Evolutionary conservation across 2,329 filamentous ascomycete species (phyloP).

Genomic region (Cryoendolithus antarcticus): DNA sequence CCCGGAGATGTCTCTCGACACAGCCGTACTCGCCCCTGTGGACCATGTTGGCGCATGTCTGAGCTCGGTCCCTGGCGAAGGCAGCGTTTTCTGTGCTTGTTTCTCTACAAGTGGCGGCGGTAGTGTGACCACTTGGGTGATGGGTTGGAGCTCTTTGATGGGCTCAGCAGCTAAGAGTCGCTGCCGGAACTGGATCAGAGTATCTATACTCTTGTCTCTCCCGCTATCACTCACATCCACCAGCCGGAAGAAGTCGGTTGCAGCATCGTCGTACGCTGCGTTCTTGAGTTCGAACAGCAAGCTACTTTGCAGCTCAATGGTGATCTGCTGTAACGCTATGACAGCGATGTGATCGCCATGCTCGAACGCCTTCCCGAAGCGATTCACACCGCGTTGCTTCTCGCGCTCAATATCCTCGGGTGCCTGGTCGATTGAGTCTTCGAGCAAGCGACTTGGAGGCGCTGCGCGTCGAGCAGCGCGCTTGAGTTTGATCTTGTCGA

Average conservation of each 20-base stretch:
- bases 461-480: constrained; percentile 18
- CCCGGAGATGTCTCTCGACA: constrained; percentile 12
- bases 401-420: constrained; percentile 22
- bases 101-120: background rate
- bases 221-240: constrained; percentile 20
- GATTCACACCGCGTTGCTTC: constrained; percentile 16
- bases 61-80: background rate
- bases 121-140: background rate
- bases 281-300: constrained; percentile 20
- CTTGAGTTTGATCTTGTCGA: constrained; percentile 21
- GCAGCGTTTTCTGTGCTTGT: background rate
- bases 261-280: constrained; percentile 17
- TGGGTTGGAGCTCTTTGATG: constrained; percentile 1
- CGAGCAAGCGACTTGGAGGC: constrained; percentile 19
- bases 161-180: constrained; percentile 12
- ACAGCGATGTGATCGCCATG: constrained; percentile 20
- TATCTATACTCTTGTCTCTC: constrained; percentile 18
- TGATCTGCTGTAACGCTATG: constrained; percentile 20
- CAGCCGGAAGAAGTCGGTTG: constrained; percentile 17
- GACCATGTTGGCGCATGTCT: constrained; percentile 2
- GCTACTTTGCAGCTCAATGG: constrained; percentile 18
- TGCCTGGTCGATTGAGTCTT: constrained; percentile 20
- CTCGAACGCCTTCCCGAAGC: constrained; percentile 21
- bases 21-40: constrained; percentile 6
- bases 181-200: constrained; percentile 19